Base-by-base conservation (phyloP, 2,329 filamentous ascomycete genomes). In the Cercospora sojina region DNA sequence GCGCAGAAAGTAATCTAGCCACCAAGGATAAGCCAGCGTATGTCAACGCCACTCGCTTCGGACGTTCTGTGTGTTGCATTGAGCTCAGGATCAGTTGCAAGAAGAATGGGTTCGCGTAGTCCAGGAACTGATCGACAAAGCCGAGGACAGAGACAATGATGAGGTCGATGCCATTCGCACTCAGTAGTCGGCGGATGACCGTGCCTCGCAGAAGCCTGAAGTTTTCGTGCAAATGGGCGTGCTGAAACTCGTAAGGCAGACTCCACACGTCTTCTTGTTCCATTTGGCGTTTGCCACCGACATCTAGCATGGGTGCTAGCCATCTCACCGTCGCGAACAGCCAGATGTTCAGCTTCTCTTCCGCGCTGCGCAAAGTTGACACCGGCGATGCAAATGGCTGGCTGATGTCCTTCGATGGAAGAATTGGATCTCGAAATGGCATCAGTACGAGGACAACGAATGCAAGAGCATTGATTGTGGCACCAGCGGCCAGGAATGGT, bases 241-340 rank as follows among this genome's bases (percentile, higher is more conserved):
- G 93, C 73, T 96, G 92, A 69, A 94, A 96, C 62, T 95, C 90
- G 71, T 88, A 91, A 0, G 88, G 88, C 0, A 97, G 80, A 43
- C 85, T 81, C 93, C 93, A 97, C 1, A 97, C 90, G 75, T 97
- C 92, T 41, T 89, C 85, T 43, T 93, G 88, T 38, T 92, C 81
- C 8, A 97, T 81, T 71, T 92, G 89, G 47, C 87, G 83, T 31
- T 82, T 80, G 49, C 83, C 85, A 1, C 90, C 91, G 25, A 88
- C 78, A 1, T 82, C 80, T 12, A 96, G 92, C 6, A 96, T 79
- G 0, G 92, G 90, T 0, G 83, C 82, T 80, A 96, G 89, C 93
- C 93, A 97, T 0, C 87, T 91, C 29, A 96, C 90, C 5, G 87
- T 89, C 86, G 94, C 90, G 79, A 92, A 97, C 71, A 93, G 90